Evolutionary conservation across 2,329 filamentous ascomycete genomes (phyloP).

Genomic region (Westerdykella sp.): DNA sequence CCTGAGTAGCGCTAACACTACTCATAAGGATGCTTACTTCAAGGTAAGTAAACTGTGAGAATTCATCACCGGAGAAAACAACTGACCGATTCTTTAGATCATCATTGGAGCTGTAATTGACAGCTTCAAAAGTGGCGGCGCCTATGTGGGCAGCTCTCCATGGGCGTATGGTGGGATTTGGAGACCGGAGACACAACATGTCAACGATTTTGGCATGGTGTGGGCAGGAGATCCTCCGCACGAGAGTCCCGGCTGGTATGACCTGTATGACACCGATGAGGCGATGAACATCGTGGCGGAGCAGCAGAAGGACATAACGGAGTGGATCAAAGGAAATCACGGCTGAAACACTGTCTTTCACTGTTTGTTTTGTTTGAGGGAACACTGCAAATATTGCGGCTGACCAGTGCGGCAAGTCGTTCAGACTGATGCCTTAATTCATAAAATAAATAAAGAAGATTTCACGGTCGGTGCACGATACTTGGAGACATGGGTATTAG

Average conservation of each 20-base stretch:
- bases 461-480: no score
- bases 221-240: constrained; percentile 40
- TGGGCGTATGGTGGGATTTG: constrained; percentile 40
- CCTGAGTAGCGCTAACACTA: constrained; percentile 29
- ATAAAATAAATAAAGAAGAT: no score
- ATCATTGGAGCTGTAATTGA: constrained; percentile 35
- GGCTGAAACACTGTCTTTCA: neutral
- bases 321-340: constrained; percentile 22
- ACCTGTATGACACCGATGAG: constrained; percentile 35
- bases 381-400: no score
- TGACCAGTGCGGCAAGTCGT: no score
- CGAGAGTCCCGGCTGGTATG: constrained; percentile 38
- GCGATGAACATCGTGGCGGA: constrained; percentile 33
- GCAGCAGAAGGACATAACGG: constrained; percentile 28
- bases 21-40: constrained; percentile 37
- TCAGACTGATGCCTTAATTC: no score
- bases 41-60: constrained; percentile 10
- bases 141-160: constrained; percentile 34
- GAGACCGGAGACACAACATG: constrained; percentile 34
- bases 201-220: constrained; percentile 36
- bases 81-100: constrained; percentile 11
- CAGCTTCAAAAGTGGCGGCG: constrained; percentile 29
- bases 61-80: neutral
- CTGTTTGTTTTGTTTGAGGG: no score
- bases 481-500: no score